These are phyloP conservation scores for Candolleomyces efflorescens DNA, from an alignment of 768 basidiomycete genomes.

Conservation along the genomic window DNA sequence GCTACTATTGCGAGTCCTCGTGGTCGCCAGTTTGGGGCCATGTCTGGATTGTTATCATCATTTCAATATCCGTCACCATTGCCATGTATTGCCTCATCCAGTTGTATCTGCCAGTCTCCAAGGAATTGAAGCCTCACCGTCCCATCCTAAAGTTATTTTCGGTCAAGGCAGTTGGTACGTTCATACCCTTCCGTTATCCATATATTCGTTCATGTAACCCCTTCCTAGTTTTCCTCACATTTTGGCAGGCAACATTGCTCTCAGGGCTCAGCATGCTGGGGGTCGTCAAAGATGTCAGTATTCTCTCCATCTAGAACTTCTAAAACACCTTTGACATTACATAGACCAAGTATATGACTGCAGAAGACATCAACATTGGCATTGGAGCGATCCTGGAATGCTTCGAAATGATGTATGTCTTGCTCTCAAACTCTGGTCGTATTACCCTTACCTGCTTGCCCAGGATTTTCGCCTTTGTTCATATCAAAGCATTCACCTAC, in stretches of 20 bases:
- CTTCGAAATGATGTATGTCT: conserved; percentile 68
- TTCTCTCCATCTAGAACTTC: not conserved
- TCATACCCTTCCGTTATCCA: not conserved
- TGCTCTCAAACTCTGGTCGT: not conserved
- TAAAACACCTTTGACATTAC: not conserved
- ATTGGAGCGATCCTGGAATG: conserved; percentile 65
- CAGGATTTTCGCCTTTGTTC: conserved; percentile 64
- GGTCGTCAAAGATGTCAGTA: conserved; percentile 57
- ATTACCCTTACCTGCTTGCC: conserved; percentile 6
- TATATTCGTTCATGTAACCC: not conserved
- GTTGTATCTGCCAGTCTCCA: conserved; percentile 56
- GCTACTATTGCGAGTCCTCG: conserved; percentile 69
- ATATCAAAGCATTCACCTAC: conserved; percentile 71
- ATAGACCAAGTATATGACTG: conserved; percentile 66
- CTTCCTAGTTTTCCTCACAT: conserved; percentile 62
- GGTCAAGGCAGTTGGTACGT: conserved; percentile 64
- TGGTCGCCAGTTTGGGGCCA: conserved; percentile 70
- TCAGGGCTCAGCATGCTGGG: conserved; percentile 52
- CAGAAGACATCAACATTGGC: conserved; percentile 68
- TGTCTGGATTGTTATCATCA: conserved; percentile 55
- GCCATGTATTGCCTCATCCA: conserved; percentile 80
- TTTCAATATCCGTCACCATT: conserved; percentile 68
- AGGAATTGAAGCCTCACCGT: conserved; percentile 49
- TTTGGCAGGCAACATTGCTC: conserved; percentile 70
- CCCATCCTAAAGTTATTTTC: conserved; percentile 68